Evolutionary conservation across 352 stramenopile species (phyloP).

Genomic region (Pythium myriotylum): DNA sequence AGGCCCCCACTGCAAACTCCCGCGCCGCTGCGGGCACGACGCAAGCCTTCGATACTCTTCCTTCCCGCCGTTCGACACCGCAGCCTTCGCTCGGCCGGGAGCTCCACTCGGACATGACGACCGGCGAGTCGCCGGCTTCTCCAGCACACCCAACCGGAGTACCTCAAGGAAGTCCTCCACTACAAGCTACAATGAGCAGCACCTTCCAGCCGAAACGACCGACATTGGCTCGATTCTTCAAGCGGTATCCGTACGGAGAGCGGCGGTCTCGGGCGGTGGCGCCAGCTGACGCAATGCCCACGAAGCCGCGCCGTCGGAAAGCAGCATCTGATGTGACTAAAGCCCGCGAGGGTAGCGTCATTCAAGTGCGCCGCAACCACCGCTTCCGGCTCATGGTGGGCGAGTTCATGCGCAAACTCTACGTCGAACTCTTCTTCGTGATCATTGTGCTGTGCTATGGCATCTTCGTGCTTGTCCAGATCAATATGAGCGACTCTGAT

Average conservation of each 20-base stretch:
- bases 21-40: slow-evolving; percentile 12
- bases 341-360: slow-evolving; percentile 35
- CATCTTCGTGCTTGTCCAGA: slow-evolving; percentile 83
- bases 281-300: slow-evolving; percentile 41
- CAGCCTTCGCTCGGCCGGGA: slow-evolving; percentile 12
- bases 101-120: slow-evolving; percentile 18
- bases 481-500: slow-evolving; percentile 65
- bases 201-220: slow-evolving; percentile 62
- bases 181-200: slow-evolving; percentile 28
- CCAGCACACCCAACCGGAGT: neutral
- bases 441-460: slow-evolving; percentile 88
- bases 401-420: slow-evolving; percentile 83
- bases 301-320: slow-evolving; percentile 33
- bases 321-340: slow-evolving; percentile 43
- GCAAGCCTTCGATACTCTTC: slow-evolving; percentile 21
- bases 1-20: neutral
- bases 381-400: slow-evolving; percentile 56
- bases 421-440: slow-evolving; percentile 88
- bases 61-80: slow-evolving; percentile 20
- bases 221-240: slow-evolving; percentile 62
- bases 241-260: slow-evolving; percentile 63
- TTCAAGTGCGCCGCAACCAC: slow-evolving; percentile 39
- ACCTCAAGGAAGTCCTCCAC: slow-evolving; percentile 14
- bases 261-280: slow-evolving; percentile 60
- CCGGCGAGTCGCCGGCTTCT: slow-evolving; percentile 5